These are phyloP conservation scores for Mycena epipterygia DNA, from an alignment of 768 basidiomycete genomes.

Conservation along the genomic window DNA sequence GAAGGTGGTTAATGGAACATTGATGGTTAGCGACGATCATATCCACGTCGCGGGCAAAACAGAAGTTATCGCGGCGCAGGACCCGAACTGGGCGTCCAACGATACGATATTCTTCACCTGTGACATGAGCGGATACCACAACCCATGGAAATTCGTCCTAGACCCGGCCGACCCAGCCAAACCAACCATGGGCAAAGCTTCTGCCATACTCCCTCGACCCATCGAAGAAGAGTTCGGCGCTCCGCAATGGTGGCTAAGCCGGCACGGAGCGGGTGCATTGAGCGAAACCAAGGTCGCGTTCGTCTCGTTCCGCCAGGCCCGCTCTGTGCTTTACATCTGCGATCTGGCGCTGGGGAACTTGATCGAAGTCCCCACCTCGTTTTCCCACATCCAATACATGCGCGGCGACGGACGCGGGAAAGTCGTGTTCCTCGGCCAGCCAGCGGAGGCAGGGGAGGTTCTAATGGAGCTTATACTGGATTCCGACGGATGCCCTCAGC, in stretches of 20 bases:
- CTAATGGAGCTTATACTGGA: neutral
- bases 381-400: conserved; percentile 7
- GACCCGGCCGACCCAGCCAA: no score
- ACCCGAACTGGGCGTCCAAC: conserved; percentile 18
- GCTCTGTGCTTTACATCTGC: conserved; percentile 16
- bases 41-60: conserved; percentile 5
- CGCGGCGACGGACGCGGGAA: neutral
- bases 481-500: neutral
- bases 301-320: neutral
- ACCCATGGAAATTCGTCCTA: conserved; percentile 19
- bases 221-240: conserved; percentile 17
- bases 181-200: conserved; percentile 10
- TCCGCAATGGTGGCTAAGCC: conserved; percentile 15
- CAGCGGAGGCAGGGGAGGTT: conserved; percentile 15
- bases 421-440: conserved; percentile 11
- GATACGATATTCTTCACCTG: conserved; percentile 7
- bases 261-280: neutral
- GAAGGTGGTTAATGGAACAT: neutral
- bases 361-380: neutral
- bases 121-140: conserved; percentile 5
- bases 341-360: neutral
- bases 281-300: conserved; percentile 14
- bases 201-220: neutral
- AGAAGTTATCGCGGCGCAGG: neutral
- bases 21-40: no score